Base-by-base conservation (phyloP, 768 basidiomycete species). In the Suillus americanus region DNA sequence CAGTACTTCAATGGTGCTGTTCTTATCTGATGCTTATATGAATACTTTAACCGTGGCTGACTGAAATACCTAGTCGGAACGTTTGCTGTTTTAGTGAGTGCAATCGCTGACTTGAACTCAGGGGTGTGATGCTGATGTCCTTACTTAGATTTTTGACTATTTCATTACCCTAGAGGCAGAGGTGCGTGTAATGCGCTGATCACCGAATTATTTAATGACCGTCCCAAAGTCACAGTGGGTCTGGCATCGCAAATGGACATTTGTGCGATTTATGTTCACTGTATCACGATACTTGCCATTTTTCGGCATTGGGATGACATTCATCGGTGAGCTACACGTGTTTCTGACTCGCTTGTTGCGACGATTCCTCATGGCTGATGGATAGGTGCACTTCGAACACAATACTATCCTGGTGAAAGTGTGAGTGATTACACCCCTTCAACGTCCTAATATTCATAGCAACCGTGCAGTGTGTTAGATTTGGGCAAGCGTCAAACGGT, bases 391-490 rank as follows among this genome's bases (percentile, higher is more conserved):
- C 48, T 50, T 50, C 48, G 48, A 50, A 50, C 48, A 16, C 48
- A 50, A 25, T 50, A 57, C 37, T 57, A 57, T 57, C 55, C 55
- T 38, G 55, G 55, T 25, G 55, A 57, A 57, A 57, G 55, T 3
- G 55, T 25, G 23, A 38, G 55, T 38, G 4, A 23, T 25, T 4
- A 38, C 14, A n/a, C 1, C 55, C 37, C 13, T 55, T n/a, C 25
- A 16, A 18, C 3, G 16, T 23, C 4, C 8, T 8, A 3, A 28
- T 57, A 8, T 40, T 18, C 38, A 23, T 28, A 40, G 4, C 37
- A 40, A 25, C 5, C 10, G 4, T 18, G 56, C 5, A 57, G 56
- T 57, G 37, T 57, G 37, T 25, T 18, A 57, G 37, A 40, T 57
- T 25, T 40, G 37, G 56, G 10, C 23, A 25, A 16, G 55, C 55